These are phyloP conservation scores for Thelonectria olida DNA, from an alignment of 2,329 filamentous ascomycete species.

Conservation along the genomic window DNA sequence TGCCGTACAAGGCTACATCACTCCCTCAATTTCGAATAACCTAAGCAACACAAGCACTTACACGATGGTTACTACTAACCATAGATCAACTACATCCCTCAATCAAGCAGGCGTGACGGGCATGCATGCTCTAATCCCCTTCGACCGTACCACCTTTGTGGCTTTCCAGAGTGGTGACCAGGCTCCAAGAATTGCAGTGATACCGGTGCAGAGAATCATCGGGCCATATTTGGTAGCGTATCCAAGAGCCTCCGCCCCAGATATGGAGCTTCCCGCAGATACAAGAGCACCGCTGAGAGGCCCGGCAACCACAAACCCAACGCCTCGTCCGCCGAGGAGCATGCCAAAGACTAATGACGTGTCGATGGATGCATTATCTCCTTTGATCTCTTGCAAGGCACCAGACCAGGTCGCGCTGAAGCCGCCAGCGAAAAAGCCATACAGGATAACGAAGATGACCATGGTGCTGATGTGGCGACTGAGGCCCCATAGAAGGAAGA, in stretches of 20 bases:
- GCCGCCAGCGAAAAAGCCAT: conserved; percentile 71
- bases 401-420: conserved; percentile 70
- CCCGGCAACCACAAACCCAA: conserved; percentile 42
- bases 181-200: conserved; percentile 43
- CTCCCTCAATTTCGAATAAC: too few species aligned
- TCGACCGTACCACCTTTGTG: conserved; percentile 40
- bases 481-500: conserved; percentile 69
- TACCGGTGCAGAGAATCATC: conserved; percentile 45
- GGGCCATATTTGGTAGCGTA: conserved; percentile 45
- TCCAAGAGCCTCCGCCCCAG: conserved; percentile 38
- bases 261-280: conserved; percentile 33
- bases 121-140: conserved; percentile 4
- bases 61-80: too few species aligned
- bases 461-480: conserved; percentile 61
- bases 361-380: conserved; percentile 35
- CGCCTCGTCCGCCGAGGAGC: conserved; percentile 42
- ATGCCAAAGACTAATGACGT: conserved; percentile 43
- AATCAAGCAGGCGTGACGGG: conserved; percentile 6
- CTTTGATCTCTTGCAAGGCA: conserved; percentile 53
- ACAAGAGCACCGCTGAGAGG: conserved; percentile 43
- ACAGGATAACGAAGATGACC: conserved; percentile 66
- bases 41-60: too few species aligned
- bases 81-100: too few species aligned
- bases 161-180: conserved; percentile 50
- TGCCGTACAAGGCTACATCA: too few species aligned